Base-by-base conservation (phyloP, 192 early-diverging fungal genomes). In the Thamnidium elegans region DNA sequence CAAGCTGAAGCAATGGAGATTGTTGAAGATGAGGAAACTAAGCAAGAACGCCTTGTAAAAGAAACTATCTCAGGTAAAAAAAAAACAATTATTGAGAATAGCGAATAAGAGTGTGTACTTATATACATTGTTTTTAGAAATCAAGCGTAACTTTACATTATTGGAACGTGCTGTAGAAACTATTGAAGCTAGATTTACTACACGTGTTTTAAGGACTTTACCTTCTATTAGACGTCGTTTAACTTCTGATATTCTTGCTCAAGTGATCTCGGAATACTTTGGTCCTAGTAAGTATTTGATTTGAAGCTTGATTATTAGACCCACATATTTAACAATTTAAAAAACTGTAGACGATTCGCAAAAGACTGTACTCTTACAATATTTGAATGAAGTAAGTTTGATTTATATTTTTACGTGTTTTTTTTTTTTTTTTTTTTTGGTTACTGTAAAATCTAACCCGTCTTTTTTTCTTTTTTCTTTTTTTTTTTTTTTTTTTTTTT, bases 171-270 rank as follows among this genome's bases (percentile, higher is more conserved):
- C 90, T 53, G 94, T 93, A 9, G 75, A 89, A 36, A 85, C 91
- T 20, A 79, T 92, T 50, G 97, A 99, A 72, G 70, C 88, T 34
- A 89, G 95, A 51, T 97, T 90, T 72, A 90, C 87, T 17, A 91
- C 91, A 39, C 88, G 97, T 47, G 97, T 91, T 15, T 68, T 99
- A 47, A 84, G 97, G 55, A 87, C 88, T 15, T 85, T 89, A 17
- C 85, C 89, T 21, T 81, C 89, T 2, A 77, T 95, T 52, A 89
- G 97, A 52, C 89, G 87, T 79, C 86, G 89, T 23, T 75, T 97
- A 50, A 86, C 85, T 39, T 74, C 80, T 31, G 73, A 81, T 13
- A 77, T 89, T 17, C 74, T 96, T 50, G 78, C 73, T 21, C 79
- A 84, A 55, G 77, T 83, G 3, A 83, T 89, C 51, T 74, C 75